Base-by-base conservation (phyloP, 2,329 filamentous ascomycete genomes). In the Penicillium sp. region DNA sequence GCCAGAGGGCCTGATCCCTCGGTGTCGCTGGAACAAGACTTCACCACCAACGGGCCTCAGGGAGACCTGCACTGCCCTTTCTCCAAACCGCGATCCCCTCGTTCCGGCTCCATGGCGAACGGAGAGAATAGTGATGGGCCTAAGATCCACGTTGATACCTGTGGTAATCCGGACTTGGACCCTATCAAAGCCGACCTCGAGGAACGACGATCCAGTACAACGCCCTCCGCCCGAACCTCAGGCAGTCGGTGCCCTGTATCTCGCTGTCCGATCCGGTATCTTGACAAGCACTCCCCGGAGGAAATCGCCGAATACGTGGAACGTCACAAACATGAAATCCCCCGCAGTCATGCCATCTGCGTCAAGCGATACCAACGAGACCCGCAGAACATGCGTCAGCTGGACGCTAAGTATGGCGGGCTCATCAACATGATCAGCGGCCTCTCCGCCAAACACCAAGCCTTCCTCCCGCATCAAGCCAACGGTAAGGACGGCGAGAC, bases 391-490 rank as follows among this genome's bases (percentile, higher is more conserved):
- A 89, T 96, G 66, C 85, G 86, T 59, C 90, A 95, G 72, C 80
- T 97, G 49, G 93, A 97, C 70, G 90, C 90, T 56, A 97, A 97
- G 71, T 97, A 97, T 69, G 91, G 91, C 59, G 93, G 88, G 68
- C 78, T 97, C 36, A 91, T 90, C 61, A 95, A 85, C 74, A 97
- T 97, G 93, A 95, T 97, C 55, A 88, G 94, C 69, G 91, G 91
- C 7, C 78, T 97, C 32, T 90, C 91, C 42, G 84, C 87, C 58
- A 90, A 95, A 62, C 93, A 97, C 68, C 89, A 94, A 68, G 87
- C 90, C 5, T 91, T 94, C 84, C 78, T 97, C 23, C 89, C 89
- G 42, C 62, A 65, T 40, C 57, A 60, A 41, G 61, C 53, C 46
- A 67, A 61, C 46, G 62, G 62, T 53, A 67, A 52, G 59, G 23